These are phyloP conservation scores for Sarcodon aspratus DNA, from an alignment of 768 basidiomycete species.

Conservation along the genomic window DNA sequence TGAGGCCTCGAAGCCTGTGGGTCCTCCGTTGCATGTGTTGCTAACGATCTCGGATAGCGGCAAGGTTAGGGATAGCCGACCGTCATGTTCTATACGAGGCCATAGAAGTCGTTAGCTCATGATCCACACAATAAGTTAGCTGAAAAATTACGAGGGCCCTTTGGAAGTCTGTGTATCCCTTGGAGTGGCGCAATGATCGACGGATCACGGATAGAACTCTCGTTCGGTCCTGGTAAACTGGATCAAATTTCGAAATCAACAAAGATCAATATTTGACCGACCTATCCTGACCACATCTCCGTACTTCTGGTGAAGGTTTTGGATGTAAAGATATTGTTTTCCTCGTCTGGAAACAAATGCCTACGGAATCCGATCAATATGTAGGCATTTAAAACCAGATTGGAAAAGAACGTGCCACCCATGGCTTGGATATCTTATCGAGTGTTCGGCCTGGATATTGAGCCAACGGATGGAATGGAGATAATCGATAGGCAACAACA, in stretches of 20 bases:
- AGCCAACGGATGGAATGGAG: conserved; percentile 12
- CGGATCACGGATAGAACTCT: conserved; percentile 10
- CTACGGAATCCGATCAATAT: too few relatives aligned
- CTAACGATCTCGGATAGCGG: conserved; percentile 1
- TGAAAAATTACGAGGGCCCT: conserved; percentile 11
- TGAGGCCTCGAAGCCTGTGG: too few relatives aligned
- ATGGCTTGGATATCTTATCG: too few relatives aligned
- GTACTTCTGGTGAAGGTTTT: conserved; percentile 11
- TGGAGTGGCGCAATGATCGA: conserved; percentile 9
- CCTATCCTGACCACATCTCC: conserved; percentile 12
- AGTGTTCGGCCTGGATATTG: conserved; percentile 7
- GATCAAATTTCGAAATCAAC: too few relatives aligned
- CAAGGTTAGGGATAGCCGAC: too few relatives aligned
- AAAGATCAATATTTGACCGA: too few relatives aligned
- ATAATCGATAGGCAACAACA: conserved; percentile 8
- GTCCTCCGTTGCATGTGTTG: conserved; percentile 19
- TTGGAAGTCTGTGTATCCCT: conserved; percentile 12
- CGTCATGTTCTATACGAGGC: neutral
- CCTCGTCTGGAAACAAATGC: too few relatives aligned
- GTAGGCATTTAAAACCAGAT: too few relatives aligned
- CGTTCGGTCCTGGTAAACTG: conserved; percentile 8
- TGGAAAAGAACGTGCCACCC: conserved; percentile 1
- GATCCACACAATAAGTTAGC: neutral
- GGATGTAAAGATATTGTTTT: neutral
- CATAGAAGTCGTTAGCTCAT: too few relatives aligned